Conservation (phyloP, 139 green algal genomes). For the Axilococcus clingmanii region DNA sequence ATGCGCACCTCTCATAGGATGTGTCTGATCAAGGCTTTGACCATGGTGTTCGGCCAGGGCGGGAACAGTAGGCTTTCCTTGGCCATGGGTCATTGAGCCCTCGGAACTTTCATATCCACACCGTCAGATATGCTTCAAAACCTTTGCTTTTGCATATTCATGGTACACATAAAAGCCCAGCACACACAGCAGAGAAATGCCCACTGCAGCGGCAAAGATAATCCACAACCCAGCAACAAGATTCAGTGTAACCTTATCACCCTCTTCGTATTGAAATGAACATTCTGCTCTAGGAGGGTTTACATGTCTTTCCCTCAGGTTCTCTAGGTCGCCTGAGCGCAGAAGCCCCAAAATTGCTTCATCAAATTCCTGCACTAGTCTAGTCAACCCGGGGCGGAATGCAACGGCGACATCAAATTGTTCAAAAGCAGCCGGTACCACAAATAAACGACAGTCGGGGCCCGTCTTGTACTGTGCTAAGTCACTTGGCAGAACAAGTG, state of each 20-base stretch:
- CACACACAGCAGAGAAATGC: too few species aligned
- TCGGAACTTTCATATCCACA: too few species aligned
- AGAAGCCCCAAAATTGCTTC: constrained; percentile 1
- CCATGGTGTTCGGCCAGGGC: too few species aligned
- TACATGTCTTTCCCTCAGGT: not conserved
- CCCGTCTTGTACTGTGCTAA: constrained; percentile 1
- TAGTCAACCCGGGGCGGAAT: not conserved
- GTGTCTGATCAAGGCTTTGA: too few species aligned
- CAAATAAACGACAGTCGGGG: not conserved
- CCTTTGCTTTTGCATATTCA: too few species aligned
- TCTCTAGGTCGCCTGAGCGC: not conserved
- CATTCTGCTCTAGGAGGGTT: not conserved
- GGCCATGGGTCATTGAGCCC: too few species aligned
- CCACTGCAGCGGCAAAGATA: not conserved
- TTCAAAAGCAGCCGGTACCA: constrained; percentile 1
- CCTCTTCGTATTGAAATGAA: not conserved
- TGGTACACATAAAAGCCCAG: too few species aligned
- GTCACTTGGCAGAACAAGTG: not conserved
- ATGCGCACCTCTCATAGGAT: too few species aligned
- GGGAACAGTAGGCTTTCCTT: too few species aligned
- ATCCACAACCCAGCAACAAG: constrained; percentile 5
- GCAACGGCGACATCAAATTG: constrained; percentile 7
- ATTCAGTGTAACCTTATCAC: not conserved
- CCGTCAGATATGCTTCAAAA: too few species aligned
- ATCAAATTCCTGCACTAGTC: constrained; percentile 1